These are phyloP conservation scores for Trypanosoma brucei DNA, from an alignment of 208 protist genomes.

Conservation along the genomic window DNA sequence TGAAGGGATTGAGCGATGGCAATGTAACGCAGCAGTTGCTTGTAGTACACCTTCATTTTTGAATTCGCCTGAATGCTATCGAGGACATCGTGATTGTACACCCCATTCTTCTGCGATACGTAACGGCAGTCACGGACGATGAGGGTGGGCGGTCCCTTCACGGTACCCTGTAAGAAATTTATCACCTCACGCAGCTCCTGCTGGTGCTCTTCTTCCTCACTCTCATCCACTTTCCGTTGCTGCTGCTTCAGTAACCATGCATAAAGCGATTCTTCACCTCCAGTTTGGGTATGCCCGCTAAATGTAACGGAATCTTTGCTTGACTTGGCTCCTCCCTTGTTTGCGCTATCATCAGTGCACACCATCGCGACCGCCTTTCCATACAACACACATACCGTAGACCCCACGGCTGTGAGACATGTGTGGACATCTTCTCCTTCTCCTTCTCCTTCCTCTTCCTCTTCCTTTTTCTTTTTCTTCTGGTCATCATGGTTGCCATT, in stretches of 20 bases:
- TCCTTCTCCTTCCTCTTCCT: too few species aligned
- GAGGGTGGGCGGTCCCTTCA: neutral
- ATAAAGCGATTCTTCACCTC: constrained; percentile 1
- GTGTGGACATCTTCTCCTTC: too few species aligned
- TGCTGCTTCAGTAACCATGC: constrained; percentile 19
- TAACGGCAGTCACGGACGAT: constrained; percentile 35
- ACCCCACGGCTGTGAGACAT: neutral
- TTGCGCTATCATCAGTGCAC: neutral
- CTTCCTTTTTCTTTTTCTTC: too few species aligned
- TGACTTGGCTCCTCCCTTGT: neutral
- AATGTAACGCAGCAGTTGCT: constrained; percentile 42
- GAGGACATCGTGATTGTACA: constrained; percentile 26
- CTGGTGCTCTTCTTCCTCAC: neutral
- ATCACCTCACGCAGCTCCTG: constrained; percentile 11
- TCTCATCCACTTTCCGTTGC: neutral
- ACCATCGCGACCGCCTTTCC: constrained; percentile 3
- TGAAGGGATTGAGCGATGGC: constrained; percentile 60
- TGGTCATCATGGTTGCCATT: too few species aligned
- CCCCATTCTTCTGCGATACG: constrained; percentile 5
- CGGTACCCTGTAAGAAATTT: neutral
- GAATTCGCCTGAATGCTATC: constrained; percentile 10
- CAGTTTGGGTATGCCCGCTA: neutral
- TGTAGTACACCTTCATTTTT: neutral
- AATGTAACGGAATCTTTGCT: neutral
- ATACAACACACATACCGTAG: constrained; percentile 12